Conservation (phyloP, 106 monocot genomes). For the Xerophyta viscosa region DNA sequence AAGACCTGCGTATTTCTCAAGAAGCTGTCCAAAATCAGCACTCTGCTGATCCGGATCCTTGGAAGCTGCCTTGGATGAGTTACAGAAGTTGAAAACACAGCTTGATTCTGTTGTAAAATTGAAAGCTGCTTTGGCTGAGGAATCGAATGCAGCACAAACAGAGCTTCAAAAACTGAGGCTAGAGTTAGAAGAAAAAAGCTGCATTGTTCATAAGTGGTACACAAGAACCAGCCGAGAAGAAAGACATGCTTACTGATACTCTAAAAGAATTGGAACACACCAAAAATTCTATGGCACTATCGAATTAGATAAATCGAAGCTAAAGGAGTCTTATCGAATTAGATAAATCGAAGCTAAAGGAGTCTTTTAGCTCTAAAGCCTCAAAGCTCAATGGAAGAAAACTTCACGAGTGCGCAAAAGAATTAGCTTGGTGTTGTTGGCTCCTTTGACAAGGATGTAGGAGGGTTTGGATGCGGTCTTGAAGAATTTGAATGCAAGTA, state of each 20-base stretch:
- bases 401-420: constrained; percentile 13
- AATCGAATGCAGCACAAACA: constrained; percentile 16
- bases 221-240: constrained; percentile 26
- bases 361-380: constrained; percentile 7
- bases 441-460: no score
- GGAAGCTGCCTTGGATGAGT: constrained; percentile 50
- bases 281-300: constrained; percentile 21
- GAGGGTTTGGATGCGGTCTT: no score
- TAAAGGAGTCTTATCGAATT: no score
- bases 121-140: constrained; percentile 23
- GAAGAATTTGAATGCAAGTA: constrained; percentile 29
- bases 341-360: constrained; percentile 2
- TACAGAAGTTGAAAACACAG: constrained; percentile 58
- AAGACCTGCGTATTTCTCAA: no score
- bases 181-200: constrained; percentile 21
- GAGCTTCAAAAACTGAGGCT: constrained; percentile 40
- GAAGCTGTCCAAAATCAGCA: no score
- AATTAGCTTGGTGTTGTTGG: no score
- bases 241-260: no score
- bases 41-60: constrained; percentile 49
- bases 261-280: constrained; percentile 22
- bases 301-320: no score
- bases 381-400: constrained; percentile 26
- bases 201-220: constrained; percentile 17
- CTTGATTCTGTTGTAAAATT: constrained; percentile 30